Evolutionary conservation across 108 stramenopile genomes (phyloP), one percentile per base, ranked within the genome.

Genomic region (Pseudonitzschia multiseries): DNA sequence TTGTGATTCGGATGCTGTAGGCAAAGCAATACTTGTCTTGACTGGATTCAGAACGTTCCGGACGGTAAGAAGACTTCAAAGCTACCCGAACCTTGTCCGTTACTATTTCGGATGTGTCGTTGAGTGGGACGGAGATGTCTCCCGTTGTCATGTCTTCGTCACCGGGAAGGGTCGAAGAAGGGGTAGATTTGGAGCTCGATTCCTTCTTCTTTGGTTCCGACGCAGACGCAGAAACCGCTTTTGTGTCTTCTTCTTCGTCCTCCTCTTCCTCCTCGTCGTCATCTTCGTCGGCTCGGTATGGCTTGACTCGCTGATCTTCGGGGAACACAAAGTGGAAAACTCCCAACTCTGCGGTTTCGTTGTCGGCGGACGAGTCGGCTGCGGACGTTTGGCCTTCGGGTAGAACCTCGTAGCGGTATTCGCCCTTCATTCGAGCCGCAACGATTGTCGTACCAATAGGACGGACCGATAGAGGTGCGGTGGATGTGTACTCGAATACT

Each of bases 1-100:
- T 97, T n/a, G 93, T 96, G 83, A 97, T 94, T 54, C 93, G 90
- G 33, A 97, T 88, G 68, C 92, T 92, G 93, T 97, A 97, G 24
- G 93, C 89, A 81, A 97, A 97, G 74, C 89, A 91, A 71, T 92
- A 90, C 82, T 96, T 92, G 70, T 91, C 92, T 42, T 84, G 84
- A 1, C 72, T 75, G 0, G 91, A 71, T 54, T 94, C 89, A 22
- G 92, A 93, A 53, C 93, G 86, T 72, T 97, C 96, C 10, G 96
- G 94, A 29, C 89, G 86, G 86, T 96, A 97, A 0, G 87, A 87
- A 50, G 91, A 87, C 13, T 86, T 91, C 42, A 93, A 92, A 17
- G 82, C 75, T 21, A 97, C 96, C 42, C 87, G 79, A n/a, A 91
- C 86, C 57, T 84, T 79, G 36, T 87, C 90, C 29, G 92, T 85